Base-by-base conservation (phyloP, 768 basidiomycete genomes). In the Agaricus blazei region DNA sequence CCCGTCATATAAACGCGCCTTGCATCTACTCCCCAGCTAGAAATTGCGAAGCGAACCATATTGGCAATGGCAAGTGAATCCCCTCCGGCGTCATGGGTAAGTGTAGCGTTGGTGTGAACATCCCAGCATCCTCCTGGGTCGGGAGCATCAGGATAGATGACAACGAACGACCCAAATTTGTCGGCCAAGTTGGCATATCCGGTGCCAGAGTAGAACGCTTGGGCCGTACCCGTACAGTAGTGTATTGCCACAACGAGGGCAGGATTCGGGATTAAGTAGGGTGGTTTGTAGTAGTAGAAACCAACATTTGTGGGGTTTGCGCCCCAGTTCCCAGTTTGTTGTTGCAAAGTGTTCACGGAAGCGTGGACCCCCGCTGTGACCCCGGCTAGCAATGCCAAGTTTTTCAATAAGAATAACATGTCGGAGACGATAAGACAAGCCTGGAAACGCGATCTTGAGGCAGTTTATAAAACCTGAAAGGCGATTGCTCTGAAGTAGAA, bases 81-180 rank as follows among this genome's bases (percentile, higher is more conserved):
- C 24, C 80, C 76, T 5, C 81, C 82, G 12, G 68, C 75, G 61
- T 83, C 72, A 62, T 82, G 82, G 19, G 75, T 80, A 58, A 84
- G 70, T 5, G 81, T 81, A 36, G 67, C 76, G 52, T 63, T 72
- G 36, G 76, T 72, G 62, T 72, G 68, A 29, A 82, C 80, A 58
- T 82, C 81, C 77, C 77, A 82, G 68, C 80, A 82, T 58, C 70
- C 72, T 49, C 78, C 78, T 12, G 62, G 57, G 53, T 70, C 65
- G 4, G 75, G 76, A 2, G 76, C 74, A 58, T 71, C 62, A 19
- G 75, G 76, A 59, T 74, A 82, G 60, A 83, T 72, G 48, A 83
- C 78, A 56, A 83, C 72, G 68, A 70, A 82, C 19, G 19, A 19
- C 5, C 74, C 56, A 52, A 58, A 77, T 54, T 75, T 58, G 58